phyloP scores from a whole-genome alignment of 176 grass and related monocot genomes.

The Bromus sterilis region DNA sequence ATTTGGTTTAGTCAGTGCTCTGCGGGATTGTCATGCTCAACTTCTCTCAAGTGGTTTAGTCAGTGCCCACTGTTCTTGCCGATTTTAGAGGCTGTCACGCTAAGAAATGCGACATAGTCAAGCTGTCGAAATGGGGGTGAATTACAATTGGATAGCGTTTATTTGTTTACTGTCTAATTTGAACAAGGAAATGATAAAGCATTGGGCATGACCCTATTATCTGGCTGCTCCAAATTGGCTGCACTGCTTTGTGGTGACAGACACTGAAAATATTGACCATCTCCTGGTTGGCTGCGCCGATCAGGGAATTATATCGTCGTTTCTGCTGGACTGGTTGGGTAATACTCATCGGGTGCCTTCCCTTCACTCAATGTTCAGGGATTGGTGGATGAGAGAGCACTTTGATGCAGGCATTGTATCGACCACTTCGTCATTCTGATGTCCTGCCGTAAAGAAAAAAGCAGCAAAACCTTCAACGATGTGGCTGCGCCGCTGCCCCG shows the following conservation, averaged over 20 bases:
- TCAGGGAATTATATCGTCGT: neutral
- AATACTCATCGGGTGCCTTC: neutral
- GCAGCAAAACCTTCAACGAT: neutral
- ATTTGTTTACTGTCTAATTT: neutral
- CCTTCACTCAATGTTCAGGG: neutral
- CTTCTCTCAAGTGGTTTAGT: neutral
- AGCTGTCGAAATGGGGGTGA: neutral
- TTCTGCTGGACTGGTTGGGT: neutral
- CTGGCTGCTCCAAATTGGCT: neutral
- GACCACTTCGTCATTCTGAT: neutral
- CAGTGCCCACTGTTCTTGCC: neutral
- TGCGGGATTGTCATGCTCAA: slow-evolving; percentile 4
- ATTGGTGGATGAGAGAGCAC: neutral
- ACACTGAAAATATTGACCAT: neutral
- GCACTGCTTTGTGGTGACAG: neutral
- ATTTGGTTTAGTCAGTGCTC: neutral
- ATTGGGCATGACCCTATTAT: neutral
- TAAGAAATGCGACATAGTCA: neutral
- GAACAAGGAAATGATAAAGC: neutral
- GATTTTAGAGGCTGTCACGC: neutral
- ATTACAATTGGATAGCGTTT: neutral
- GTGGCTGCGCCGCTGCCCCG: neutral
- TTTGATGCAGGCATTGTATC: neutral
- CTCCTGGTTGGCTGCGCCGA: neutral
- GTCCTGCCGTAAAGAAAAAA: neutral